Evolutionary conservation across 176 grass and related monocot genomes (phyloP).

Genomic region (Oryza meyeriana): DNA sequence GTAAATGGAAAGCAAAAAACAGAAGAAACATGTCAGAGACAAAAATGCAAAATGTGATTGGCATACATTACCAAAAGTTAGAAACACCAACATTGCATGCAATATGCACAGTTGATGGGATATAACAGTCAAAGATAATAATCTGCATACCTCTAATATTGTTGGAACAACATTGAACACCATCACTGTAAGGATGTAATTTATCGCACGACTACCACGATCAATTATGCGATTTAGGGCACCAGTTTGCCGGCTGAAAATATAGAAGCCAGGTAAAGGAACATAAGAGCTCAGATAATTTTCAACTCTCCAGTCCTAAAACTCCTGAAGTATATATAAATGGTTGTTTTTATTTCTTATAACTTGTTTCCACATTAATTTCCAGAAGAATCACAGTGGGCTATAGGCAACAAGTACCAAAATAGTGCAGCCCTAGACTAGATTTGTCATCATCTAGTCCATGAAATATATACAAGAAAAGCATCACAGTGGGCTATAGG

Average conservation of each 20-base stretch:
- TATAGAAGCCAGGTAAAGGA: conserved; percentile 38
- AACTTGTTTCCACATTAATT: conserved; percentile 5
- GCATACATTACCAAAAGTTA: conserved; percentile 22
- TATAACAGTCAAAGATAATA: not conserved
- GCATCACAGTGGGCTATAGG: too few relatives aligned
- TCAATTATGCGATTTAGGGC: conserved; percentile 96
- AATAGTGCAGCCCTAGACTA: not conserved
- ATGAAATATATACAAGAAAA: not conserved
- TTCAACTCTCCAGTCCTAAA: not conserved
- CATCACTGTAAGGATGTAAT: conserved; percentile 94
- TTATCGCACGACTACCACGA: conserved; percentile 94
- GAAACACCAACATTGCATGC: not conserved
- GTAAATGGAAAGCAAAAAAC: conserved; percentile 36
- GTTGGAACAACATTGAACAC: conserved; percentile 96
- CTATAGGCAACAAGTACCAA: not conserved
- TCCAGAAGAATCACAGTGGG: conserved; percentile 18
- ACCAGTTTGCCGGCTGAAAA: conserved; percentile 94
- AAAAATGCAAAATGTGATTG: conserved; percentile 5
- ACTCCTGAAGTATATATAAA: not conserved
- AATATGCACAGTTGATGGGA: conserved; percentile 11
- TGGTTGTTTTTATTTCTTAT: not conserved
- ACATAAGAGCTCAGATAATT: conserved; percentile 32
- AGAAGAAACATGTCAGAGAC: conserved; percentile 14
- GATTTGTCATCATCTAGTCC: not conserved
- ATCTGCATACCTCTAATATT: conserved; percentile 78